Conservation (phyloP, 1,139 yeast genomes). For the Suhomyces bokatorum region DNA sequence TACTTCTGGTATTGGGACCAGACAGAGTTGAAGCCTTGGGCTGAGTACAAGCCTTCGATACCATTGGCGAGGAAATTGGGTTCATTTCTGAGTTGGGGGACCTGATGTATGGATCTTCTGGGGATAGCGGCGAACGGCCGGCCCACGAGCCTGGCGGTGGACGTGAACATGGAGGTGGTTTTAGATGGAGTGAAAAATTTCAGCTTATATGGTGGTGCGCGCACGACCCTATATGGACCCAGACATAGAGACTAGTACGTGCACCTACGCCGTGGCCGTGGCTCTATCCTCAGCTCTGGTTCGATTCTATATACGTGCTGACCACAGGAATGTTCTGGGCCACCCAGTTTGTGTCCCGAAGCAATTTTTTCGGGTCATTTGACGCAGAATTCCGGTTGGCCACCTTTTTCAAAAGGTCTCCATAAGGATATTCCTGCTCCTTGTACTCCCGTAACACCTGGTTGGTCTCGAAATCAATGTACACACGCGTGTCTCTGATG, state of each 20-base stretch:
- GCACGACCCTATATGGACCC: slow-evolving; percentile 1
- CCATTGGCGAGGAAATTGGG: slow-evolving; percentile 48
- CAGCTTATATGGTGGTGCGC: slow-evolving; percentile 1
- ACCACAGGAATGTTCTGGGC: slow-evolving; percentile 55
- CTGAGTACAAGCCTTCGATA: slow-evolving; percentile 69
- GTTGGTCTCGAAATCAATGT: slow-evolving; percentile 70
- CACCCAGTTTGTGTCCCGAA: slow-evolving; percentile 87
- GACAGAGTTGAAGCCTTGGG: slow-evolving; percentile 66
- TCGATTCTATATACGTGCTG: slow-evolving; percentile 20
- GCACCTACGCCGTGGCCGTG: background rate
- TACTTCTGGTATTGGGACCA: slow-evolving; percentile 82
- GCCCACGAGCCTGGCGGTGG: slow-evolving; percentile 9
- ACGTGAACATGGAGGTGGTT: slow-evolving; percentile 9
- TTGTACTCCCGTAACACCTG: slow-evolving; percentile 74
- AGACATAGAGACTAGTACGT: too few relatives aligned
- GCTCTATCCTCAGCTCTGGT: slow-evolving; percentile 1
- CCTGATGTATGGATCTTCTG: slow-evolving; percentile 55
- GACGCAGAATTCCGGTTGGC: slow-evolving; percentile 38
- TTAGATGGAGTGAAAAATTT: slow-evolving; percentile 10
- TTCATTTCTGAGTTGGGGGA: slow-evolving; percentile 56
- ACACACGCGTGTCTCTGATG: slow-evolving; percentile 80
- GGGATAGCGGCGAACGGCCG: slow-evolving; percentile 7
- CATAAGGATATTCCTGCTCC: slow-evolving; percentile 69
- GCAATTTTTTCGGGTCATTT: slow-evolving; percentile 69
- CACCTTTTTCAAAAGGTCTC: slow-evolving; percentile 45